phyloP scores from a whole-genome alignment of 805 yeast genomes.

The Schwanniomyces vanrijiae region DNA sequence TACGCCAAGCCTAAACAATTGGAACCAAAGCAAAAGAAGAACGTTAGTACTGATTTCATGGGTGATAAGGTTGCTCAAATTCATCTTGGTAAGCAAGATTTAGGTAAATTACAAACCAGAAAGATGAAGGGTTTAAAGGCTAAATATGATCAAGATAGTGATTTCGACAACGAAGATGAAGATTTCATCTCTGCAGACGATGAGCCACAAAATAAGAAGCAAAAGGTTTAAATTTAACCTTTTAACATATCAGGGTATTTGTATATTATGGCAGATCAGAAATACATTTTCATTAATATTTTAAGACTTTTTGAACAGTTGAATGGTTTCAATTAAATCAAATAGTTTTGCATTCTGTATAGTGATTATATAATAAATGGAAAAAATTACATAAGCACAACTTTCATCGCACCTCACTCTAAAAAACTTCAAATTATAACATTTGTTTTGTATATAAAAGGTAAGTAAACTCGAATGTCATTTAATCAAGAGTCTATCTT shows the following conservation, averaged over 20 bases:
- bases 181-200: conserved; percentile 15
- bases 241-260: conserved; percentile 1
- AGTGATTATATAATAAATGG: neutral
- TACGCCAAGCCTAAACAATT: conserved; percentile 75
- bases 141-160: conserved; percentile 75
- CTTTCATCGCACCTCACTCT: conserved; percentile 3
- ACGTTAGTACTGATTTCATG: conserved; percentile 79
- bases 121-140: conserved; percentile 98
- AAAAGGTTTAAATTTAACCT: conserved; percentile 19
- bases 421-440: neutral
- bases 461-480: conserved; percentile 7
- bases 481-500: conserved; percentile 11
- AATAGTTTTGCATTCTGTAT: neutral
- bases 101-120: conserved; percentile 87
- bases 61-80: conserved; percentile 97
- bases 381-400: conserved; percentile 2
- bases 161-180: conserved; percentile 52
- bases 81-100: conserved; percentile 94
- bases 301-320: neutral
- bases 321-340: neutral
- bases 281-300: neutral
- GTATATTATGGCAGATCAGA: conserved; percentile 6
- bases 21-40: conserved; percentile 82
- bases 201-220: conserved; percentile 32
- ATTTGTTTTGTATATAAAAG: neutral